phyloP scores from a whole-genome alignment of 108 stramenopile species.

The Nitzschia sp. region DNA sequence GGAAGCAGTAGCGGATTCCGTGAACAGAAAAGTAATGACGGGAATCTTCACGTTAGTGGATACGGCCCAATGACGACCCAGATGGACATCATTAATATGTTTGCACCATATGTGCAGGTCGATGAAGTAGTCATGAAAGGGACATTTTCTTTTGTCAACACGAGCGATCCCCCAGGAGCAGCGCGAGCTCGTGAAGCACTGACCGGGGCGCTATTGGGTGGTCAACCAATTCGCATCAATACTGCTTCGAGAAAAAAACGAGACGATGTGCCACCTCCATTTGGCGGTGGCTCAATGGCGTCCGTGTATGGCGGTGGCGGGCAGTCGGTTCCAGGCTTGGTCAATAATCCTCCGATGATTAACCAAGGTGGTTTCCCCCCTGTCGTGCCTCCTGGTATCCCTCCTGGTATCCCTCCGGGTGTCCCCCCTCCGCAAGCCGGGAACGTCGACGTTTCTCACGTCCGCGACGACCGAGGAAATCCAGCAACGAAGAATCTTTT shows the following conservation, averaged over 20 bases:
- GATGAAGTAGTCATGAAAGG: slow-evolving; percentile 79
- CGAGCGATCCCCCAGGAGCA: slow-evolving; percentile 73
- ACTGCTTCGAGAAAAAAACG: slow-evolving; percentile 69
- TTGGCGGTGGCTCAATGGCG: neutral
- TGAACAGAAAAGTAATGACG: slow-evolving; percentile 66
- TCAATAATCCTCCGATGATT: neutral
- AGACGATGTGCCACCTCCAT: slow-evolving; percentile 16
- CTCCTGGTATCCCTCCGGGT: neutral
- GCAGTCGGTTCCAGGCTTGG: neutral
- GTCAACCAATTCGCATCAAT: slow-evolving; percentile 79
- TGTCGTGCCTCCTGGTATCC: slow-evolving; percentile 14
- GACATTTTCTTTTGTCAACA: slow-evolving; percentile 84
- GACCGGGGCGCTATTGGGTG: slow-evolving; percentile 76
- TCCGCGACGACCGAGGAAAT: slow-evolving; percentile 86
- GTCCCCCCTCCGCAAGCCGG: slow-evolving; percentile 14
- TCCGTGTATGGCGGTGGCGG: slow-evolving; percentile 14
- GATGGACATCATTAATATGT: slow-evolving; percentile 70
- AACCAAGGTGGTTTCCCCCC: neutral
- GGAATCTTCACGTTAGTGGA: slow-evolving; percentile 84
- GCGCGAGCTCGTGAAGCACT: slow-evolving; percentile 71
- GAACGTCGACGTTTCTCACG: slow-evolving; percentile 20
- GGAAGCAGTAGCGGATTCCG: slow-evolving; percentile 16
- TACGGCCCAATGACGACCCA: slow-evolving; percentile 82
- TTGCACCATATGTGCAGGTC: slow-evolving; percentile 82
- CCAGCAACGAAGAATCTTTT: slow-evolving; percentile 87